phyloP scores from a whole-genome alignment of 306 rosid species.

The Trifolium subterraneum region DNA sequence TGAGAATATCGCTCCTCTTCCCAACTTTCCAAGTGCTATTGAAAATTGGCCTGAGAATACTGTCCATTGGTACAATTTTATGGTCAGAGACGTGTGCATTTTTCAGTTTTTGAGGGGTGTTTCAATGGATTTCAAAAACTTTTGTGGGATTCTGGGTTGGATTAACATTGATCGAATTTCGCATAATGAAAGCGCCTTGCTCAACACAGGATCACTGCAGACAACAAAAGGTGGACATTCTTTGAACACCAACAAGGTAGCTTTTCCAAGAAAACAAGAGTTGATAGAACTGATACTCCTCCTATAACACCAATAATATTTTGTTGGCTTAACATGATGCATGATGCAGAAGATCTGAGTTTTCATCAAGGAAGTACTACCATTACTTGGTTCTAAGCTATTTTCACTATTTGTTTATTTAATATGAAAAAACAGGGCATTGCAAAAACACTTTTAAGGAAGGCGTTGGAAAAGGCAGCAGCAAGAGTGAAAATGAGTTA shows the following conservation, averaged over 20 bases:
- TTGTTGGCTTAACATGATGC: constrained; percentile 54
- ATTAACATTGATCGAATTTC: constrained; percentile 39
- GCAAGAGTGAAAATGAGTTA: no score
- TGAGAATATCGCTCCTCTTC: constrained; percentile 64
- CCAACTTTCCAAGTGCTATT: no score
- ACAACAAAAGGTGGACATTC: constrained; percentile 79
- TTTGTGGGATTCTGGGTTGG: constrained; percentile 16
- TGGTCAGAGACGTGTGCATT: constrained; percentile 26
- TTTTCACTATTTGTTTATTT: no score
- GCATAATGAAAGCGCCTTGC: constrained; percentile 48
- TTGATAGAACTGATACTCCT: constrained; percentile 73
- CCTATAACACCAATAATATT: constrained; percentile 80
- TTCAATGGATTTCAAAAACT: constrained; percentile 20
- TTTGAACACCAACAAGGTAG: constrained; percentile 73
- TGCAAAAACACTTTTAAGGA: no score
- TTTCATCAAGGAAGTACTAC: constrained; percentile 39
- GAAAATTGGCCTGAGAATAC: no score
- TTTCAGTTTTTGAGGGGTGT: constrained; percentile 24
- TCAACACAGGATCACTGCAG: constrained; percentile 68
- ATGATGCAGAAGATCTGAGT: background rate
- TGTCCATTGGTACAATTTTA: constrained; percentile 21
- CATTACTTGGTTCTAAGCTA: no score
- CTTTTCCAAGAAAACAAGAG: constrained; percentile 84
- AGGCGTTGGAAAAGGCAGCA: no score
- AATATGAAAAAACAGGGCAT: no score